A percentile compares a stretch with the other conserved stretches of the same genome.
phyloP scores from a whole-genome alignment of 2,329 filamentous ascomycete genomes.

The Parastagonospora nodorum region DNA sequence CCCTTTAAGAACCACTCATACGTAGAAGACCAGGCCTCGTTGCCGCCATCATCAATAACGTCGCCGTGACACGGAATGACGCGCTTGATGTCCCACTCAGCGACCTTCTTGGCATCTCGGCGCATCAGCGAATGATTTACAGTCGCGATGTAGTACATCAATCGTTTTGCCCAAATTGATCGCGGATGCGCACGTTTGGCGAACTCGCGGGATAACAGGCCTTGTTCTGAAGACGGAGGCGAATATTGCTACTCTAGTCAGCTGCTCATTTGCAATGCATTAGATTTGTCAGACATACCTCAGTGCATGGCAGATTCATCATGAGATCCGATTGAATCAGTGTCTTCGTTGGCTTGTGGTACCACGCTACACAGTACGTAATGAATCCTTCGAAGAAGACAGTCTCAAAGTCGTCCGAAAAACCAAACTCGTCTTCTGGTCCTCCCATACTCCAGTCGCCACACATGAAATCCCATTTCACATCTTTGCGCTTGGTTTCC shows the following conservation, averaged over 20 bases:
- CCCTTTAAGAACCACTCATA: slow-evolving; percentile 19
- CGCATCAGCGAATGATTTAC: slow-evolving; percentile 16
- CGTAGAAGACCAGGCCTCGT: slow-evolving; percentile 9
- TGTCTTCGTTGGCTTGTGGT: slow-evolving; percentile 14
- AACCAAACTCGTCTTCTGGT: slow-evolving; percentile 18
- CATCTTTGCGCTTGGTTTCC: slow-evolving; percentile 14
- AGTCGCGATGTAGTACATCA: slow-evolving; percentile 17
- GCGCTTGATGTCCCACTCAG: slow-evolving; percentile 16
- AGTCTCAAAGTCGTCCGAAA: slow-evolving; percentile 15
- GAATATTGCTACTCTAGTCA: slow-evolving; percentile 15
- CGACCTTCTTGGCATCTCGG: slow-evolving; percentile 16
- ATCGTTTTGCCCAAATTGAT: slow-evolving; percentile 16
- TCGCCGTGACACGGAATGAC: slow-evolving; percentile 22
- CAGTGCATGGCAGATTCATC: slow-evolving; percentile 21
- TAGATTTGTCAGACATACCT: slow-evolving; percentile 2
- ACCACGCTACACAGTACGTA: slow-evolving; percentile 21
- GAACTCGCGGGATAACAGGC: slow-evolving; percentile 10
- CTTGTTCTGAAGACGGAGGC: slow-evolving; percentile 12
- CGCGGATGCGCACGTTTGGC: slow-evolving; percentile 16
- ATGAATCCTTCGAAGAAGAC: slow-evolving; percentile 23
- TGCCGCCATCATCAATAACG: slow-evolving; percentile 8
- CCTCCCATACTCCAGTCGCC: slow-evolving; percentile 8
- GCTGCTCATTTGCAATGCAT: neutral
- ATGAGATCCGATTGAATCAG: slow-evolving; percentile 17
- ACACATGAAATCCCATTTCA: slow-evolving; percentile 17